phyloP scores from a whole-genome alignment of 2,329 filamentous ascomycete species.

The Exophiala sideris region DNA sequence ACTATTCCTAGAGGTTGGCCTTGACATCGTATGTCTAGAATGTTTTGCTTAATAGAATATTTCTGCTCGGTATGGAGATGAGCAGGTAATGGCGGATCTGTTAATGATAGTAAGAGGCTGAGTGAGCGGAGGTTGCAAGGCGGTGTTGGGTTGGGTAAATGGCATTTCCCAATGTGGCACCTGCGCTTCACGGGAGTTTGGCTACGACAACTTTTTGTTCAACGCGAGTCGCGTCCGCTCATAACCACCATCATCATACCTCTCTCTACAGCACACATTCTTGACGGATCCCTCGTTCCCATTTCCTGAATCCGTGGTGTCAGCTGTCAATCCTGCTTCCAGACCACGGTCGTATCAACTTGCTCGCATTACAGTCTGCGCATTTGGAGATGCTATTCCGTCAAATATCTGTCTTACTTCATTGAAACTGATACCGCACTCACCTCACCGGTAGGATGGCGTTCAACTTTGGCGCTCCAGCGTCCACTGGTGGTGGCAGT shows the following conservation, averaged over 20 bases:
- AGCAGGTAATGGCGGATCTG: not conserved
- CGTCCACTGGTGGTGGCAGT: constrained; percentile 14
- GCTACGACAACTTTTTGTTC: too few relatives aligned
- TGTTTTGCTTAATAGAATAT: too few relatives aligned
- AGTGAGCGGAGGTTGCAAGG: constrained; percentile 7
- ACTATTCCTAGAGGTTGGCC: constrained; percentile 31
- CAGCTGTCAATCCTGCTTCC: not conserved
- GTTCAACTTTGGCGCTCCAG: constrained; percentile 18
- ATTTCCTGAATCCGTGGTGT: too few relatives aligned
- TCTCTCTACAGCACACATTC: not conserved
- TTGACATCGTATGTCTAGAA: constrained; percentile 15
- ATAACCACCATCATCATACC: too few relatives aligned
- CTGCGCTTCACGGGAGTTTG: not conserved
- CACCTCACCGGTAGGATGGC: constrained; percentile 28
- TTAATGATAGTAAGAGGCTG: not conserved
- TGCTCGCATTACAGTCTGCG: not conserved
- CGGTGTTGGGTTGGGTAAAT: constrained; percentile 3
- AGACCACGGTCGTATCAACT: not conserved
- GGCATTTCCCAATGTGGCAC: not conserved
- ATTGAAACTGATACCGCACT: not conserved
- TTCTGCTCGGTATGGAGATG: not conserved
- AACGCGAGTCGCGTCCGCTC: too few relatives aligned
- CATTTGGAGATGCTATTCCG: constrained; percentile 10
- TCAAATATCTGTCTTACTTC: constrained; percentile 1
- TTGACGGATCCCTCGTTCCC: not conserved